Evolutionary conservation across 2,329 filamentous ascomycete genomes (phyloP), one percentile per base, ranked within the genome.

Genomic region (Fusarium globosum): DNA sequence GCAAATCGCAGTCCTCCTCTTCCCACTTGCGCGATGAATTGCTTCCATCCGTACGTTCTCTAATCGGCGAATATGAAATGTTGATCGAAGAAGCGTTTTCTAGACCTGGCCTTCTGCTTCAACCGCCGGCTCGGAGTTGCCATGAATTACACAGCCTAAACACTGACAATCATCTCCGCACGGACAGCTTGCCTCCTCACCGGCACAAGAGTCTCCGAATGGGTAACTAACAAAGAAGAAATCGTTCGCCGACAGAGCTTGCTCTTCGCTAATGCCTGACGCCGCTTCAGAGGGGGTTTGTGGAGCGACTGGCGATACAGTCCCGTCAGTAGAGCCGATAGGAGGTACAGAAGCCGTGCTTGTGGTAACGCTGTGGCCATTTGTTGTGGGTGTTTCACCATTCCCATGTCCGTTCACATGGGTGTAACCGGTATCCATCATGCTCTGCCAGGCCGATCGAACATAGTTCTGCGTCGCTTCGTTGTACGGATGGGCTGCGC

Each of bases 401-500:
- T 65, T 74, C 59, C 69, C 71, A 56, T 78, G 74, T 13, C 77
- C 77, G 21, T 80, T 80, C 4, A 67, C 70, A 13, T 74, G 74
- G 38, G 72, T 77, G 23, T 75, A 73, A 36, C 73, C 66, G 26
- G 73, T 72, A 35, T 83, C 82, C 69, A 76, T 75, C 82, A 85
- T 85, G 59, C 76, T 82, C 52, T 82, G 80, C 80, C 81, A 85
- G 3, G 86, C 86, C 12, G 86, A 87, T 58, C 86, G 83, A 7
- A 91, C 84, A 65, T 85, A 86, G 56, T 83, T 85, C 69, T 85
- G 87, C 57, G 88, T 93, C 28, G 90, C 88, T 13, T 89, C 85
- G 73, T 93, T 93, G 77, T 90, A 92, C 18, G 91, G 90, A 78
- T 93, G 91, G 6, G 88, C 89, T 10, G 90, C 86, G 78, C 92